phyloP scores from a whole-genome alignment of 108 stramenopile species.

The Parmales sp. region DNA sequence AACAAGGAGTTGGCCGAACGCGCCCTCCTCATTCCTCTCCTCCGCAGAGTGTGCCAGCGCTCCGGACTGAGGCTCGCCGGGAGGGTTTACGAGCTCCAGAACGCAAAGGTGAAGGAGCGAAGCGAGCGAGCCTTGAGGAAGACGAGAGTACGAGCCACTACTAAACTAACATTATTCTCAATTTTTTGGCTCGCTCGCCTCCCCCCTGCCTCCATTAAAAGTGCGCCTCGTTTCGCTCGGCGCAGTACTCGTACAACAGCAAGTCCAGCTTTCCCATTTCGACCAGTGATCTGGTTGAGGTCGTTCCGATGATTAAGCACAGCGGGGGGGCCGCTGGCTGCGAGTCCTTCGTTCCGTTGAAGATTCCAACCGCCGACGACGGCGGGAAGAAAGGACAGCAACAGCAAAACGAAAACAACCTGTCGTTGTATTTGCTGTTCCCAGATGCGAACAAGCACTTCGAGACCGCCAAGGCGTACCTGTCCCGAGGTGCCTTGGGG shows the following conservation, averaged over 20 bases:
- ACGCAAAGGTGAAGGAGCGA: conserved; percentile 55
- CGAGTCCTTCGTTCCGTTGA: conserved; percentile 57
- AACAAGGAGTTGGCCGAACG: conserved; percentile 17
- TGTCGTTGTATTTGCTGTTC: conserved; percentile 59
- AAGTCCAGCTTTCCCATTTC: conserved; percentile 60
- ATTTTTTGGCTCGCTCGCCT: no score
- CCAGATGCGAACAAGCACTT: conserved; percentile 63
- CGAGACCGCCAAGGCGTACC: conserved; percentile 54
- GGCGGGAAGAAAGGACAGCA: no score
- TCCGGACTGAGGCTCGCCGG: conserved; percentile 72
- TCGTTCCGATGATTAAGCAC: conserved; percentile 84
- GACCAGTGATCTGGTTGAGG: conserved; percentile 63
- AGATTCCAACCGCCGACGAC: conserved; percentile 28
- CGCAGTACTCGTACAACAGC: no score
- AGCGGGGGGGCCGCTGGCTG: conserved; percentile 43
- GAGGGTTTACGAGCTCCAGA: conserved; percentile 55
- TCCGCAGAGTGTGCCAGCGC: conserved; percentile 79
- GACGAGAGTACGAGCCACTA: no score
- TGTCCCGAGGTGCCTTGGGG: conserved; percentile 37
- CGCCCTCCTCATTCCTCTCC: conserved; percentile 46
- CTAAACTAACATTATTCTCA: no score
- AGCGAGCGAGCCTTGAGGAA: conserved; percentile 22
- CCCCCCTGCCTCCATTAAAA: no score
- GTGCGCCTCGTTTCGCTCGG: no score
- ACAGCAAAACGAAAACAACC: no score